phyloP scores from a whole-genome alignment of 225 moss, liverwort and hornwort species.

The Physcomitrellopsis africana region DNA sequence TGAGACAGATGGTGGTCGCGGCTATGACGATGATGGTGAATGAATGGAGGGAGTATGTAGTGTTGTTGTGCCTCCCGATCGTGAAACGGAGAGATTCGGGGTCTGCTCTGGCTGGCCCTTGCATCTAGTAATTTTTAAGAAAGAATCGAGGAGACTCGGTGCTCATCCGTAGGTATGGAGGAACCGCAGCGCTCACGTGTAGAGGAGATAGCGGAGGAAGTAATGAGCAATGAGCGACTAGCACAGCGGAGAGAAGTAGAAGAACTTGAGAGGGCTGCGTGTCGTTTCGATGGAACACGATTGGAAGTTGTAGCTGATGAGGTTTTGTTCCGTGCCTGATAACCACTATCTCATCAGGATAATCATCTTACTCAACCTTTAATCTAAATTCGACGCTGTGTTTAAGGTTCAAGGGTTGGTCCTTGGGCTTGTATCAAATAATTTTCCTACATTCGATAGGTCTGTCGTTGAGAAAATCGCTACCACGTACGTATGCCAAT shows the following conservation, averaged over 20 bases:
- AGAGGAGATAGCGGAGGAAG: constrained; percentile 47
- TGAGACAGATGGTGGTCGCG: not conserved
- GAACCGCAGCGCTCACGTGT: constrained; percentile 42
- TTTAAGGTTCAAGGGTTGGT: not conserved
- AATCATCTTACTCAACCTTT: not conserved
- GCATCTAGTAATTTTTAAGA: not conserved
- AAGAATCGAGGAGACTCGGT: constrained; percentile 15
- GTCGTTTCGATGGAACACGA: constrained; percentile 42
- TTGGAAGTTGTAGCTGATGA: constrained; percentile 54
- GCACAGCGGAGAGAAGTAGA: constrained; percentile 42
- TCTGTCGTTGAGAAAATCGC: not conserved
- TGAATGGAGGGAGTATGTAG: not conserved
- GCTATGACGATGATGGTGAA: not conserved
- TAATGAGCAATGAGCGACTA: constrained; percentile 37
- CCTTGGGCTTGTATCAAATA: not conserved
- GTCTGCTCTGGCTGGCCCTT: constrained; percentile 6
- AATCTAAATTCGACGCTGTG: constrained; percentile 10
- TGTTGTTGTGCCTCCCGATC: not conserved
- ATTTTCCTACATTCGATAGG: not conserved
- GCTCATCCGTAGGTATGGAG: constrained; percentile 18
- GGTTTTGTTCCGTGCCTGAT: constrained; percentile 28
- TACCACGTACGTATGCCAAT: not conserved
- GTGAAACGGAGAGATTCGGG: constrained; percentile 3
- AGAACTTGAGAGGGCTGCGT: constrained; percentile 30
- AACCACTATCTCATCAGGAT: not conserved